phyloP scores from a whole-genome alignment of 163 green algal genomes.

The Trebouxiophyceae sp. region DNA sequence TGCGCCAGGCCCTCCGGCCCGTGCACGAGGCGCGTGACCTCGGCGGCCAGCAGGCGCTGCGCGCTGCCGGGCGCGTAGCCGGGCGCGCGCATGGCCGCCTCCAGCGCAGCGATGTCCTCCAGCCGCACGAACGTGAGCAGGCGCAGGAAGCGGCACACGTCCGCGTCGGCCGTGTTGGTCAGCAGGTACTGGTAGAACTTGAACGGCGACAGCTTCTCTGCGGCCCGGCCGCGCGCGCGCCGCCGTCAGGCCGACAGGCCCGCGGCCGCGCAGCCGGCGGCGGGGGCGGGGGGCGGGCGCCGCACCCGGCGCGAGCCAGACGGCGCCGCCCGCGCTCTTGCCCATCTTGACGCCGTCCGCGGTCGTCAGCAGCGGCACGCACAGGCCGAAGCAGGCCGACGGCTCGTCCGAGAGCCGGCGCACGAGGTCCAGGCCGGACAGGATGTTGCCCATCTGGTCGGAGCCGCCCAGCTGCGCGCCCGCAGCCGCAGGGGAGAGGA shows the following conservation, averaged over 20 bases:
- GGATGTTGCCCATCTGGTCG: conserved; percentile 99
- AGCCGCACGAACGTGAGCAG: conserved; percentile 96
- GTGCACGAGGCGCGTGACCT: conserved; percentile 95
- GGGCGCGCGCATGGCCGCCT: conserved; percentile 48
- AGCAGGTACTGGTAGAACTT: conserved; percentile 98
- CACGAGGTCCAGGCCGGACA: conserved; percentile 45
- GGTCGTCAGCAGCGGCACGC: conserved; percentile 87
- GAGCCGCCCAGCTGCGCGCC: conserved; percentile 81
- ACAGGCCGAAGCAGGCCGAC: conserved; percentile 71
- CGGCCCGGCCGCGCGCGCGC: too few species aligned
- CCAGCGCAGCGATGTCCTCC: conserved; percentile 64
- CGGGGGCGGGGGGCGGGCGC: too few species aligned
- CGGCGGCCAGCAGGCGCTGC: conserved; percentile 83
- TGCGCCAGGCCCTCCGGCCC: conserved; percentile 86
- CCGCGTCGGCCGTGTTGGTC: conserved; percentile 49
- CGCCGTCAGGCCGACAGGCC: too few species aligned
- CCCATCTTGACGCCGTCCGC: conserved; percentile 92
- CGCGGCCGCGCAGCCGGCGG: too few species aligned
- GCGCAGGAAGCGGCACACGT: conserved; percentile 75
- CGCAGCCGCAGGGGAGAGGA: too few species aligned
- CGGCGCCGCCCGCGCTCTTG: conserved; percentile 86
- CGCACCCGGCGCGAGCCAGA: conserved; percentile 59
- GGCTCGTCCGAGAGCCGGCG: conserved; percentile 15
- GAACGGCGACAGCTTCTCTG: conserved; percentile 91
- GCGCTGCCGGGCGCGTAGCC: conserved; percentile 82